Conservation (phyloP, 2,329 filamentous ascomycete genomes). For the Aureobasidium sp. region DNA sequence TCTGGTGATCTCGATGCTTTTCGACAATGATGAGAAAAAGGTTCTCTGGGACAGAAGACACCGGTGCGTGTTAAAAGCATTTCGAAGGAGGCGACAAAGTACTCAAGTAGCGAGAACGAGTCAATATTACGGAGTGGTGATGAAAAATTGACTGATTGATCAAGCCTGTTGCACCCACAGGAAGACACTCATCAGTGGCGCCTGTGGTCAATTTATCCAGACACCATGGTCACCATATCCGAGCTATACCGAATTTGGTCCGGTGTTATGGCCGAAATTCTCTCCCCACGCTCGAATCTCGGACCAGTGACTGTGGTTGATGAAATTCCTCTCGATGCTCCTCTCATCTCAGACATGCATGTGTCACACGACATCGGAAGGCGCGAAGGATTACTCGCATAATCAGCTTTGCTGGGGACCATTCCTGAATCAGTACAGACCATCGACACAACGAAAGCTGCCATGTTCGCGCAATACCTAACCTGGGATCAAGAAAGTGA, state of each 20-base stretch:
- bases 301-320: too few relatives aligned
- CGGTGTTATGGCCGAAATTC: neutral
- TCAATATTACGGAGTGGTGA: neutral
- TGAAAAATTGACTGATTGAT: neutral
- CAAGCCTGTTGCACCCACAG: neutral
- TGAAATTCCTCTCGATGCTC: too few relatives aligned
- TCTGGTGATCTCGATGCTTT: neutral
- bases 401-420: too few relatives aligned
- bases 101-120: neutral
- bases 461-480: too few relatives aligned
- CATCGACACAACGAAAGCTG: too few relatives aligned
- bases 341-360: too few relatives aligned
- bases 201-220: constrained; percentile 3
- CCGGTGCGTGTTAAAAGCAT: constrained; percentile 4
- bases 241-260: neutral
- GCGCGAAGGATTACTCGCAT: too few relatives aligned
- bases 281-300: too few relatives aligned
- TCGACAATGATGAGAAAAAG: neutral
- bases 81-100: neutral
- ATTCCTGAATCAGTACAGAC: too few relatives aligned
- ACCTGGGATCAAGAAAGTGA: too few relatives aligned
- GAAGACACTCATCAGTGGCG: neutral
- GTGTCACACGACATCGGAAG: too few relatives aligned
- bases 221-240: neutral
- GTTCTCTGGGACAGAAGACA: constrained; percentile 1